Evolutionary conservation across 495 filamentous ascomycete genomes (phyloP).

Genomic region (Hypoxylon perforatum): DNA sequence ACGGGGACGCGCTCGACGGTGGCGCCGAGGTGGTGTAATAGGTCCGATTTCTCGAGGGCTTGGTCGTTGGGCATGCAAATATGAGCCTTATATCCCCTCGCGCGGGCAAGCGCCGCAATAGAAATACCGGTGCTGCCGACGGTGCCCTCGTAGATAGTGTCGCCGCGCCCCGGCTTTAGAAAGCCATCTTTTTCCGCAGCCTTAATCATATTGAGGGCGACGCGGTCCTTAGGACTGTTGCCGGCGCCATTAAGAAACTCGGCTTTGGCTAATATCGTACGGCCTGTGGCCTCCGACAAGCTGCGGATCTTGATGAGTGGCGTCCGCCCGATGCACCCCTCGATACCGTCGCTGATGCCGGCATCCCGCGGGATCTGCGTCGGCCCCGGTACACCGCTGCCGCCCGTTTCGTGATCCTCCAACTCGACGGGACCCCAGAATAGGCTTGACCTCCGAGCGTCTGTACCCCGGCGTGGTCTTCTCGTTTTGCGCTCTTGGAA

Average conservation of each 20-base stretch:
- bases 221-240: slow-evolving; percentile 93
- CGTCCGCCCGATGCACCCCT: slow-evolving; percentile 94
- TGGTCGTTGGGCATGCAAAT: slow-evolving; percentile 99
- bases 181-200: slow-evolving; percentile 83
- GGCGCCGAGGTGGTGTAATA: slow-evolving; percentile 90
- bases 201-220: slow-evolving; percentile 88
- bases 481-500: slow-evolving; percentile 55
- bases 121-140: slow-evolving; percentile 96
- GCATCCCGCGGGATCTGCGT: slow-evolving; percentile 26
- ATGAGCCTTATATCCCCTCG: slow-evolving; percentile 88
- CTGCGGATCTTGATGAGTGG: slow-evolving; percentile 88
- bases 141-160: slow-evolving; percentile 97
- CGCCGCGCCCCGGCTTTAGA: slow-evolving; percentile 81
- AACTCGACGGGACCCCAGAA: slow-evolving; percentile 59
- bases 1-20: slow-evolving; percentile 88
- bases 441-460: slow-evolving; percentile 47
- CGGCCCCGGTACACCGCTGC: slow-evolving; percentile 5
- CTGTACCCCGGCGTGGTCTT: slow-evolving; percentile 1
- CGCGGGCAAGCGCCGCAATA: slow-evolving; percentile 85
- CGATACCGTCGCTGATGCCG: slow-evolving; percentile 74
- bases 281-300: slow-evolving; percentile 90
- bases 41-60: slow-evolving; percentile 84
- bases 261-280: slow-evolving; percentile 92
- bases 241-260: slow-evolving; percentile 98
- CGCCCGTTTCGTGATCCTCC: slow-evolving; percentile 60